A percentile compares a stretch with the other conserved stretches of the same genome.
Conservation (phyloP, 495 filamentous ascomycete genomes). For the Penicillium ochrochloron region DNA sequence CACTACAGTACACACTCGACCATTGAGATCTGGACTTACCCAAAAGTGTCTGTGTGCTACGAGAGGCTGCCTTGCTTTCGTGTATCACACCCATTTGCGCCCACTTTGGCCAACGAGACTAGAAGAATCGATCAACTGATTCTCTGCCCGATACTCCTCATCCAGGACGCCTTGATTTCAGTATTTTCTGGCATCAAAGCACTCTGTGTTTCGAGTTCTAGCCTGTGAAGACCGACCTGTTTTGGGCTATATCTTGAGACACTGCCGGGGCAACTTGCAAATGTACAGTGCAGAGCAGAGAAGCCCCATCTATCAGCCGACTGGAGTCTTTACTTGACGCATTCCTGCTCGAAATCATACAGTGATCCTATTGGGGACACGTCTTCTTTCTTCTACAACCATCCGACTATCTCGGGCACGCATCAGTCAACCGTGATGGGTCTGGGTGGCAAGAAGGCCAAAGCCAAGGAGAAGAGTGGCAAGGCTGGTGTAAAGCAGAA, state of each 20-base stretch:
- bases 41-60: constrained; percentile 33
- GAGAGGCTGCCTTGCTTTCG: constrained; percentile 37
- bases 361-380: constrained; percentile 50
- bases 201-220: constrained; percentile 16
- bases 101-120: constrained; percentile 31
- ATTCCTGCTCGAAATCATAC: constrained; percentile 21
- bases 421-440: constrained; percentile 42
- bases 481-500: constrained; percentile 43
- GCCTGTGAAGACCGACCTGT: constrained; percentile 13
- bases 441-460: constrained; percentile 43
- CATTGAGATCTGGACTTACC: constrained; percentile 33
- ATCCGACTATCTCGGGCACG: constrained; percentile 36
- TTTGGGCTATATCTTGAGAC: constrained; percentile 48
- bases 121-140: constrained; percentile 22
- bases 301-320: constrained; percentile 37
- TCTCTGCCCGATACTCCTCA: constrained; percentile 31
- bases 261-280: constrained; percentile 39
- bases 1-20: constrained; percentile 25
- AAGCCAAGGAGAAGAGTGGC: constrained; percentile 40
- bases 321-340: constrained; percentile 37
- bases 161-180: constrained; percentile 23
- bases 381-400: constrained; percentile 33
- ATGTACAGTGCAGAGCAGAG: constrained; percentile 39
- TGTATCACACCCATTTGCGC: constrained; percentile 44
- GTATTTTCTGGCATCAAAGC: constrained; percentile 9